Base-by-base conservation (phyloP, 331 rosid genomes). In the Stylosanthes scabra region DNA sequence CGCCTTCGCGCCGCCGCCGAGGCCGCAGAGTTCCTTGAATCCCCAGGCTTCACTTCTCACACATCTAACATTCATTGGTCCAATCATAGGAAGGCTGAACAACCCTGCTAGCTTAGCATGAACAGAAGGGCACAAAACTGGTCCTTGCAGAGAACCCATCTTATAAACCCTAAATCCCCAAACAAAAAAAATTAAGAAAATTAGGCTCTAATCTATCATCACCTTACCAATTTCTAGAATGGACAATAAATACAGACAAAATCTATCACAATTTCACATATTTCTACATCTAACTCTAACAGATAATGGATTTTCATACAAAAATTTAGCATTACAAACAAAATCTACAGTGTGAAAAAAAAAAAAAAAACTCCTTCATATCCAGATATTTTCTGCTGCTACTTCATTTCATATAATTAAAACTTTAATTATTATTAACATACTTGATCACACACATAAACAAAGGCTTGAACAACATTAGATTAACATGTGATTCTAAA, bases 101-200 rank as follows among this genome's bases (percentile, higher is more conserved):
- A 82, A 76, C 25, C 93, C 89, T 16, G 80, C 78, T 68, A 80
- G 88, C 76, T 90, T 91, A 16, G 91, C 88, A 52, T 85, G 78
- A 14, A 90, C 79, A 54, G 92, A 59, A 45, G 99, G 97, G 72
- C 89, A 88, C 79, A 84, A 78, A 69, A 88, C 97, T 45, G 96
- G 99, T 79, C 97, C 97, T 84, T 87, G 96, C 79, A 95, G 64
- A 76, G 88, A 82, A 82, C 45, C 88, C 99, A 90, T 90, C 45
- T 20, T 74, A 55, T 66, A 83, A 82, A 51, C 84, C 77, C 87
- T 72, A 71, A 80, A 60, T 74, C 82, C 68, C 74, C 68, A 55
- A 27, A 72, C 45, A 71, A 50, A 4, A 41, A 42, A 27, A 49
- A 34, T 34, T 3, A 34, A 34, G 39, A 34, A 34, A 0, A 34